phyloP scores from a whole-genome alignment of 805 yeast genomes.

The Metahyphopichia silvanorum region DNA sequence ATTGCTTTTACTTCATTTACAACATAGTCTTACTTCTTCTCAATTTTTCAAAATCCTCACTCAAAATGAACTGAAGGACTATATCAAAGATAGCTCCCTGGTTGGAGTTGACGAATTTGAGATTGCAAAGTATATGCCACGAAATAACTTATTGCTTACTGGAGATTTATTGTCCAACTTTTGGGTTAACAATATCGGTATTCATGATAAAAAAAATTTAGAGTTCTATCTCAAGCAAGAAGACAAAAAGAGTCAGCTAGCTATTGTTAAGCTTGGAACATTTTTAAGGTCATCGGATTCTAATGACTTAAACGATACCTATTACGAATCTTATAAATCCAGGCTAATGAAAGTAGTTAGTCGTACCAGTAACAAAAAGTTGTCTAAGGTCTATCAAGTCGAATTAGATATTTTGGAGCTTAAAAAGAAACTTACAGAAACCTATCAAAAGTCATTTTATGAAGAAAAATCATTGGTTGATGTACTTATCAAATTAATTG shows the following conservation, averaged over 20 bases:
- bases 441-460: slow-evolving; percentile 29
- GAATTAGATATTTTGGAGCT: slow-evolving; percentile 32
- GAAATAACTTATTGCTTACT: slow-evolving; percentile 24
- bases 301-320: slow-evolving; percentile 7
- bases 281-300: slow-evolving; percentile 10
- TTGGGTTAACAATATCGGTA: slow-evolving; percentile 32
- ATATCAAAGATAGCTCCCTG: slow-evolving; percentile 28
- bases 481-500: slow-evolving; percentile 24
- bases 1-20: slow-evolving; percentile 54
- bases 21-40: slow-evolving; percentile 54
- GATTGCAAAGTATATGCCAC: slow-evolving; percentile 6
- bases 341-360: slow-evolving; percentile 18
- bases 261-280: slow-evolving; percentile 12
- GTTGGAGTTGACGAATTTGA: slow-evolving; percentile 14
- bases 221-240: slow-evolving; percentile 29
- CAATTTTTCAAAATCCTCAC: slow-evolving; percentile 68
- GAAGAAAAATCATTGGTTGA: slow-evolving; percentile 20
- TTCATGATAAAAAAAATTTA: slow-evolving; percentile 15
- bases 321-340: slow-evolving; percentile 21
- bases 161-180: slow-evolving; percentile 38
- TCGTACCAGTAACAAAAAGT: slow-evolving; percentile 16
- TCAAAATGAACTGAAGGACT: slow-evolving; percentile 33
- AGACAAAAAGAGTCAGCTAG: slow-evolving; percentile 22
- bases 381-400: slow-evolving; percentile 17
- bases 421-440: slow-evolving; percentile 28